phyloP scores from a whole-genome alignment of 768 basidiomycete species.

The Russula sp. region DNA sequence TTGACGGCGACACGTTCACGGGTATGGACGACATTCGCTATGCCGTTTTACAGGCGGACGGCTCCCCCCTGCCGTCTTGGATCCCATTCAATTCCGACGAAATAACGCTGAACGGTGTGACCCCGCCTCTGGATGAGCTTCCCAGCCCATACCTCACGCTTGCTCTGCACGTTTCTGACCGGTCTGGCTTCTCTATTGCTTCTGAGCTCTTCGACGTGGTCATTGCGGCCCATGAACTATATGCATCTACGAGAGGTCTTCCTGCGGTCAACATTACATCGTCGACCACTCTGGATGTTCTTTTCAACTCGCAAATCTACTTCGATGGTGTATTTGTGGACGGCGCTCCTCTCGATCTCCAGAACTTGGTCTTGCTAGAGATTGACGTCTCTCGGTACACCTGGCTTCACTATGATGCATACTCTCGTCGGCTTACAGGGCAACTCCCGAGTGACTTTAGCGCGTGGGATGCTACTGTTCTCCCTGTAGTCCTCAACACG shows the following conservation, averaged over 20 bases:
- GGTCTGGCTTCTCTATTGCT: slow-evolving; percentile 64
- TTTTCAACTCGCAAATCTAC: slow-evolving; percentile 53
- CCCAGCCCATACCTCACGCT: slow-evolving; percentile 49
- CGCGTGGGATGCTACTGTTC: slow-evolving; percentile 36
- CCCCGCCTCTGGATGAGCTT: slow-evolving; percentile 50
- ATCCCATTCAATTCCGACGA: slow-evolving; percentile 63
- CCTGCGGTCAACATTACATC: slow-evolving; percentile 72
- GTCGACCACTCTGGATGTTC: slow-evolving; percentile 50
- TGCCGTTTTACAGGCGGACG: slow-evolving; percentile 58
- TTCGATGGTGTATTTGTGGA: slow-evolving; percentile 65
- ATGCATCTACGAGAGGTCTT: slow-evolving; percentile 44
- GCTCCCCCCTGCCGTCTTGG: slow-evolving; percentile 73
- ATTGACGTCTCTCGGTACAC: slow-evolving; percentile 57
- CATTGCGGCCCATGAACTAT: slow-evolving; percentile 67
- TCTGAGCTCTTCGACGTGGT: slow-evolving; percentile 61
- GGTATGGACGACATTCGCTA: slow-evolving; percentile 55
- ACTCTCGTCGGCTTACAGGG: slow-evolving; percentile 59
- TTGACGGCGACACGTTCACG: slow-evolving; percentile 61
- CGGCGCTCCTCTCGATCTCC: slow-evolving; percentile 51
- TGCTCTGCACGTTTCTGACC: slow-evolving; percentile 65
- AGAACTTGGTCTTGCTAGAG: slow-evolving; percentile 53
- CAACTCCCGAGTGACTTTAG: slow-evolving; percentile 50
- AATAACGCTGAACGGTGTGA: slow-evolving; percentile 75
- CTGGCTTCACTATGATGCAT: slow-evolving; percentile 62
- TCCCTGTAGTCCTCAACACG: slow-evolving; percentile 63